Percentiles rank a stretch among this genome's conserved stretches.
Evolutionary conservation across 2,329 filamentous ascomycete genomes (phyloP).

Genomic region (Beauveria sp.): DNA sequence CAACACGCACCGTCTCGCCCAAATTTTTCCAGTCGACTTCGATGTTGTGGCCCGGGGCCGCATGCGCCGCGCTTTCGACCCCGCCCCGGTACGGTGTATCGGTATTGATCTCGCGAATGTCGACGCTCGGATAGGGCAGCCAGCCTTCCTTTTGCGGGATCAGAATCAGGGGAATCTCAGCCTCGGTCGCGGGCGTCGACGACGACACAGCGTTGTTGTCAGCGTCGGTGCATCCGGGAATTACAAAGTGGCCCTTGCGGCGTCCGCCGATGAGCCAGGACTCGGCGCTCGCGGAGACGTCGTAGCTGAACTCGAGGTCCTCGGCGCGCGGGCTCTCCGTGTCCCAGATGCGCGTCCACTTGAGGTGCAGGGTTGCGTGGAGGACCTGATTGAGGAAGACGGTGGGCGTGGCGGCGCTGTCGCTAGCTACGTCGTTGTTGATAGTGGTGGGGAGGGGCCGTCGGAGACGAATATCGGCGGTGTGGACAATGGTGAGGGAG

Average conservation of each 20-base stretch:
- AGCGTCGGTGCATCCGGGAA: constrained; percentile 29
- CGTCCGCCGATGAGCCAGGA: constrained; percentile 81
- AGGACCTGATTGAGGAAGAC: constrained; percentile 58
- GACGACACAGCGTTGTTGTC: constrained; percentile 14
- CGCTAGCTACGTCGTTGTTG: constrained; percentile 18
- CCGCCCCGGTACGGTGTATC: constrained; percentile 12
- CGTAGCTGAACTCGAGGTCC: constrained; percentile 72
- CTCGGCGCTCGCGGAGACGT: constrained; percentile 65
- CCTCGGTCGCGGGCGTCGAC: constrained; percentile 40
- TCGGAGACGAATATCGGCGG: constrained; percentile 57
- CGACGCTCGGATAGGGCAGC: constrained; percentile 69
- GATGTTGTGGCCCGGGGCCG: constrained; percentile 35
- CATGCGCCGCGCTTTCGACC: constrained; percentile 13
- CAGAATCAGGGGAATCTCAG: constrained; percentile 62
- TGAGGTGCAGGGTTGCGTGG: constrained; percentile 52
- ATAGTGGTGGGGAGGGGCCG: constrained; percentile 25
- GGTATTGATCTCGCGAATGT: constrained; percentile 58
- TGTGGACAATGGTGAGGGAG: constrained; percentile 74
- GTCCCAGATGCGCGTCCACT: constrained; percentile 58
- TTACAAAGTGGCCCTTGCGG: constrained; percentile 68
- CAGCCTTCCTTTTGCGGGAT: constrained; percentile 74
- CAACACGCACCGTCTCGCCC: constrained; percentile 68
- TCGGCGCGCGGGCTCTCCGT: constrained; percentile 33
- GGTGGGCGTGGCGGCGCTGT: constrained; percentile 30
- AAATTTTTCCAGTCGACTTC: constrained; percentile 77